A percentile compares a stretch with the other conserved stretches of the same genome.
Conservation (phyloP, 371 early-diverging fungal genomes). For the Capniomyces stellatus region DNA sequence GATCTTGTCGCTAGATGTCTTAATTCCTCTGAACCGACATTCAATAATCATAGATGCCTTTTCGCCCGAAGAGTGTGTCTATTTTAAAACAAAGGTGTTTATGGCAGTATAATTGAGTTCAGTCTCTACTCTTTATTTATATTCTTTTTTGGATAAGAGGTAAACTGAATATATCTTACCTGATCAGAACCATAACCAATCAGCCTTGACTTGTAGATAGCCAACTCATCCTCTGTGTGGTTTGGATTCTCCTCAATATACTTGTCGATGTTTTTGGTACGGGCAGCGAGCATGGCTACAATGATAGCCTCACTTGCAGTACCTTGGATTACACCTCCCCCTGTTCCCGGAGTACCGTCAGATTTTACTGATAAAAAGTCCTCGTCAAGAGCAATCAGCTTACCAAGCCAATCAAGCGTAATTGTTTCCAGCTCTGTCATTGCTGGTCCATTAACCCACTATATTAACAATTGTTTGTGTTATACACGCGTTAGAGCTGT, state of each 20-base stretch:
- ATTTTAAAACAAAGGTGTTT: slow-evolving; percentile 5
- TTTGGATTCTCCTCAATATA: slow-evolving; percentile 6
- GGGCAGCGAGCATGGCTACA: slow-evolving; percentile 35
- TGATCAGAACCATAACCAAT: slow-evolving; percentile 36
- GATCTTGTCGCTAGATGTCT: slow-evolving; percentile 13
- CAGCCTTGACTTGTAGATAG: slow-evolving; percentile 11
- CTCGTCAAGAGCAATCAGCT: slow-evolving; percentile 29
- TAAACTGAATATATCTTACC: too few relatives aligned
- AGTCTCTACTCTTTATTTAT: too few relatives aligned
- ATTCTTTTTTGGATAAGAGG: too few relatives aligned
- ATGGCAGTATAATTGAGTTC: too few relatives aligned
- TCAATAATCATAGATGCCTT: slow-evolving; percentile 31
- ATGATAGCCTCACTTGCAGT: slow-evolving; percentile 35
- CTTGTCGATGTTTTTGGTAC: slow-evolving; percentile 21
- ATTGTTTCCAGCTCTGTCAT: slow-evolving; percentile 40
- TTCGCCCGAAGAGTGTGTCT: slow-evolving; percentile 31
- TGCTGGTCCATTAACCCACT: slow-evolving; percentile 36
- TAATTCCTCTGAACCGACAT: slow-evolving; percentile 15
- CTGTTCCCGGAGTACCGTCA: slow-evolving; percentile 22
- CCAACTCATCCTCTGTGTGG: slow-evolving; percentile 8
- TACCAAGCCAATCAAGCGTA: slow-evolving; percentile 38
- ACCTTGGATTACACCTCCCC: slow-evolving; percentile 42
- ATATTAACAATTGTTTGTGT: neutral
- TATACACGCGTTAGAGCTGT: too few relatives aligned
- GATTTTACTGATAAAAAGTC: slow-evolving; percentile 19